Base-by-base conservation (phyloP, 2,329 filamentous ascomycete species). In the Stromatinia cepivora region DNA sequence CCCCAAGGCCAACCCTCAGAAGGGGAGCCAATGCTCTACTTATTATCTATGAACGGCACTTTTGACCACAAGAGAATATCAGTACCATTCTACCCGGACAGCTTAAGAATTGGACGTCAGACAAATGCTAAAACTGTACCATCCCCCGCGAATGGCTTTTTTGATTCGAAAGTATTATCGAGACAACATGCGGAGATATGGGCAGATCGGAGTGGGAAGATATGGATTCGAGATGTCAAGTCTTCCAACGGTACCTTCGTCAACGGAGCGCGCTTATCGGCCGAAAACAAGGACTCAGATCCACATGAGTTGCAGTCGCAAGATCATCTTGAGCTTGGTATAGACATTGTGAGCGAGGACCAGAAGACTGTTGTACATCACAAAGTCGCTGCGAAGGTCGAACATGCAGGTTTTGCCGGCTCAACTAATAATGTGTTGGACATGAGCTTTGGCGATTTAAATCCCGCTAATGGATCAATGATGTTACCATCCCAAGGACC, bases 201-300 rank as follows among this genome's bases (percentile, higher is more conserved):
- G 88, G 93, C 95, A 20, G 90, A 92, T 67, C 89, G 92, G 72
- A 84, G 82, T 71, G 94, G 94, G 66, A 97, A 97, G 79, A 91
- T 99, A 56, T 98, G 90, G 87, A 98, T 99, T 75, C 88, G 94
- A 70, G 95, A 99, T 81, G 92, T 99, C 75, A 99, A 98, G 81
- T 98, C 95, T 0, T 99, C 95, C 53, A 99, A 99, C 78, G 95
- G 95, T 70, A 99, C 95, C 0, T 99, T 99, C 80, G 94, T 99
- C 75, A 99, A 99, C 77, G 93, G 93, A 28, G 88, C 91, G 67
- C 89, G 95, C 42, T 81, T 99, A 70, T 98, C 95, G 2, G 92
- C 89, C 67, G 95, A 99, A 79, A 99, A 97, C 77, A 89, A 94
- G 75, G 95, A 99, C 80, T 98, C 94, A 0, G 95, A 98, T 71